These are phyloP conservation scores for Talaromyces adpressus DNA, from an alignment of 495 filamentous ascomycete species.

Conservation along the genomic window DNA sequence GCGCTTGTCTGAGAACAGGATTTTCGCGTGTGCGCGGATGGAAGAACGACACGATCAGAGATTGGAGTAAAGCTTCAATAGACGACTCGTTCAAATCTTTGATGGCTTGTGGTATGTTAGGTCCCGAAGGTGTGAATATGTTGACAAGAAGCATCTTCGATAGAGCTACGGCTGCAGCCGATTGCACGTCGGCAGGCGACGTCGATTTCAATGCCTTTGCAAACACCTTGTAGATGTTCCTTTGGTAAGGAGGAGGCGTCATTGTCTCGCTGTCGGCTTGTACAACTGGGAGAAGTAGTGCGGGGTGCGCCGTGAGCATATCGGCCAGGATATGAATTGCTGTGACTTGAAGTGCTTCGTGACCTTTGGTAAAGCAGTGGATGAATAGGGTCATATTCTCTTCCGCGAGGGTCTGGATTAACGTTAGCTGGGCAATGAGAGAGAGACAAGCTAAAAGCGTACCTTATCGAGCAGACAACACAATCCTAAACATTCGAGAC, in stretches of 20 bases:
- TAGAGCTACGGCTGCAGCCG: conserved; percentile 71
- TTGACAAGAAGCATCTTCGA: conserved; percentile 78
- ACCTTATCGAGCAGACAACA: conserved; percentile 86
- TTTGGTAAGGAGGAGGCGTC: conserved; percentile 38
- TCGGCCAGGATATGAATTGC: conserved; percentile 91
- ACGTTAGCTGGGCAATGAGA: conserved; percentile 11
- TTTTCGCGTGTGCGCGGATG: conserved; percentile 78
- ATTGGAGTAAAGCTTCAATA: conserved; percentile 66
- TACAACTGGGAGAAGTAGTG: conserved; percentile 50
- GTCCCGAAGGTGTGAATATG: conserved; percentile 35
- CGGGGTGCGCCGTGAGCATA: conserved; percentile 80
- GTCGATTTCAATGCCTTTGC: conserved; percentile 64
- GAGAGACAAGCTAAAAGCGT: conserved; percentile 12
- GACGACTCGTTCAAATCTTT: conserved; percentile 38
- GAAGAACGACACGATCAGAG: conserved; percentile 80
- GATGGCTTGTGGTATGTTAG: conserved; percentile 36
- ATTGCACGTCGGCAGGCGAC: conserved; percentile 66
- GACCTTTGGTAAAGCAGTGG: conserved; percentile 91
- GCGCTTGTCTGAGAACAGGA: conserved; percentile 77
- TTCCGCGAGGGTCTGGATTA: conserved; percentile 64
- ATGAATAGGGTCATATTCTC: conserved; percentile 92
- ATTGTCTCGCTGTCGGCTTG: conserved; percentile 35
- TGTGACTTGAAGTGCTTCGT: conserved; percentile 79
- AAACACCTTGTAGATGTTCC: conserved; percentile 69
- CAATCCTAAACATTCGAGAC: conserved; percentile 81